Percentiles rank a stretch among this genome's conserved stretches.
Conservation (phyloP, 352 stramenopile genomes). For the Pythium plurisporium region DNA sequence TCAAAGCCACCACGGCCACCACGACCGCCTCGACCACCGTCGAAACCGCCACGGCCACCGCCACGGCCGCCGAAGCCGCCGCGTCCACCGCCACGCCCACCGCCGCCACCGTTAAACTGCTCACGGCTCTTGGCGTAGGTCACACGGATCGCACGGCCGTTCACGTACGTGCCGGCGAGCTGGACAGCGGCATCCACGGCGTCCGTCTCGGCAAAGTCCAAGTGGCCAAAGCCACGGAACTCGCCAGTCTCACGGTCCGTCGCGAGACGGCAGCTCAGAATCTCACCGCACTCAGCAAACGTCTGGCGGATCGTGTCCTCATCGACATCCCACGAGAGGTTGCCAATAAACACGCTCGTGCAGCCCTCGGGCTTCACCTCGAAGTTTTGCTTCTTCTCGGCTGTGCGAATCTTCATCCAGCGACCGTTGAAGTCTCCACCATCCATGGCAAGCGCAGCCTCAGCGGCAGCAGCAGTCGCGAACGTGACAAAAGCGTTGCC, state of each 20-base stretch:
- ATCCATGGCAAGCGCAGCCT: slow-evolving; percentile 89
- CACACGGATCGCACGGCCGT: slow-evolving; percentile 92
- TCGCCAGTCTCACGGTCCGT: slow-evolving; percentile 96
- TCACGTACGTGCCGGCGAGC: slow-evolving; percentile 90
- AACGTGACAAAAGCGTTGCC: slow-evolving; percentile 97
- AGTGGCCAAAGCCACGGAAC: slow-evolving; percentile 98
- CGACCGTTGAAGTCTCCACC: slow-evolving; percentile 91
- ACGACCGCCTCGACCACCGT: slow-evolving; percentile 53
- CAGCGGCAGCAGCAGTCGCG: slow-evolving; percentile 48
- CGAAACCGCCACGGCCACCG: slow-evolving; percentile 53
- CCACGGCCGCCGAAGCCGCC: slow-evolving; percentile 56
- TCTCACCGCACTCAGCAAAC: slow-evolving; percentile 96
- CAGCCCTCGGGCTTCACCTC: slow-evolving; percentile 93
- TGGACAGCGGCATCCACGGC: slow-evolving; percentile 90
- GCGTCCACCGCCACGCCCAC: slow-evolving; percentile 23
- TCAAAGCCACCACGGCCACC: slow-evolving; percentile 36
- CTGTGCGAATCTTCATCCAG: slow-evolving; percentile 95
- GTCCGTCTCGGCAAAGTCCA: slow-evolving; percentile 96
- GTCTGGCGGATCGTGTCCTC: slow-evolving; percentile 91
- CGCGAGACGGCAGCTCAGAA: slow-evolving; percentile 92
- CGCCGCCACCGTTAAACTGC: slow-evolving; percentile 30
- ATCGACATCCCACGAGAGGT: slow-evolving; percentile 95
- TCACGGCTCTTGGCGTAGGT: slow-evolving; percentile 91
- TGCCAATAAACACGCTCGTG: slow-evolving; percentile 97
- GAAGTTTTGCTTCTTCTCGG: slow-evolving; percentile 79